A percentile compares a stretch with the other conserved stretches of the same genome.
Conservation (phyloP, 2,329 filamentous ascomycete genomes). For the Aspergillus ibericus region DNA sequence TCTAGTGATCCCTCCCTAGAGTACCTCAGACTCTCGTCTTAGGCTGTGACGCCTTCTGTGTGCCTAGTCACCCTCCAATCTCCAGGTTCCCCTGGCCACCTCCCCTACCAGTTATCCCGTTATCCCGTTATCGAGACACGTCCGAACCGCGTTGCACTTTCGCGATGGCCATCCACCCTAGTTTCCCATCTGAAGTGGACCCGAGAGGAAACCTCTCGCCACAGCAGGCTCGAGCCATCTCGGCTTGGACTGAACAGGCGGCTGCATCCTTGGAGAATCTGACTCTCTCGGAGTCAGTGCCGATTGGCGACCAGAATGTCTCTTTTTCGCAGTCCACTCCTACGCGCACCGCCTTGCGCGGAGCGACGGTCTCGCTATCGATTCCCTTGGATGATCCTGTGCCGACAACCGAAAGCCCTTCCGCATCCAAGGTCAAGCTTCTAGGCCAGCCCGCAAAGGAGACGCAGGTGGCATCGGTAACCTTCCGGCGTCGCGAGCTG, state of each 20-base stretch:
- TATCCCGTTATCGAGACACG: background rate
- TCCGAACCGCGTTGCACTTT: background rate
- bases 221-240: constrained; percentile 58
- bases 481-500: constrained; percentile 54
- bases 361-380: constrained; percentile 64
- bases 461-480: constrained; percentile 36
- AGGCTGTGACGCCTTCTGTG: background rate
- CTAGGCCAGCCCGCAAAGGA: constrained; percentile 17
- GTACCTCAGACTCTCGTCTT: background rate
- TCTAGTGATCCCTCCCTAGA: background rate
- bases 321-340: constrained; percentile 56
- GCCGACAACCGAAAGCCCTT: constrained; percentile 29
- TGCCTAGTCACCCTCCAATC: background rate
- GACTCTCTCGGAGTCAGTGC: constrained; percentile 31
- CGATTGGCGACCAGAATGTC: constrained; percentile 31
- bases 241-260: constrained; percentile 62
- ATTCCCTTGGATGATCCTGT: constrained; percentile 70
- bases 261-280: constrained; percentile 39
- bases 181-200: constrained; percentile 26
- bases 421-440: constrained; percentile 31
- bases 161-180: constrained; percentile 47
- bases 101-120: background rate
- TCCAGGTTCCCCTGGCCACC: background rate
- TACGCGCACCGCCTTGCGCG: constrained; percentile 47
- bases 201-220: constrained; percentile 32